Evolutionary conservation across 768 basidiomycete species (phyloP).

Genomic region (Chalciporus sphaerocephalus): DNA sequence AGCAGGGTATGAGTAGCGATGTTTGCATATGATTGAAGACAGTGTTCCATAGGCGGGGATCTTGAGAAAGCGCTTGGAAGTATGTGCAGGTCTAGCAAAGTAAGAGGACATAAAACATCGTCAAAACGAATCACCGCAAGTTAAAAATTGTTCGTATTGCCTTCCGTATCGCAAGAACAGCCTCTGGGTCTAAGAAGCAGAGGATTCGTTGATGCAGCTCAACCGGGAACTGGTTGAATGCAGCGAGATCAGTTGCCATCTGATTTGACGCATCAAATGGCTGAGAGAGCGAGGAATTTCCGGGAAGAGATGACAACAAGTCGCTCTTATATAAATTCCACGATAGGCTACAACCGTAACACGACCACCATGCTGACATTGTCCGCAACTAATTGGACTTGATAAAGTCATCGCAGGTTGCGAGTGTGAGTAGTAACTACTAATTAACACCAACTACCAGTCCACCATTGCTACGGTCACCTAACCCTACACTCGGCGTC

Average conservation of each 20-base stretch:
- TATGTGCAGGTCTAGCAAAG: slow-evolving; percentile 8
- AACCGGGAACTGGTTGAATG: background rate
- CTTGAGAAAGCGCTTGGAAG: slow-evolving; percentile 2
- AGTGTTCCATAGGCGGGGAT: slow-evolving; percentile 2
- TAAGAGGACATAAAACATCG: background rate
- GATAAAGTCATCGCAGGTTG: no score
- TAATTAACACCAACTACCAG: no score
- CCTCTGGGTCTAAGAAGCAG: slow-evolving; percentile 1
- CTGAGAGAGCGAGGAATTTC: no score
- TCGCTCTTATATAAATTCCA: no score
- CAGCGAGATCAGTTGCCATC: background rate
- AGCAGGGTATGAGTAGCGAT: slow-evolving; percentile 3
- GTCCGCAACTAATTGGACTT: no score
- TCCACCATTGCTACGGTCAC: no score
- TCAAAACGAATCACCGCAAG: background rate
- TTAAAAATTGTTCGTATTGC: background rate
- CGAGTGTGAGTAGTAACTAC: no score
- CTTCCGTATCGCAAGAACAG: slow-evolving; percentile 8
- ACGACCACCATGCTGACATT: no score
- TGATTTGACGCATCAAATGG: background rate
- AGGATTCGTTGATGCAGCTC: slow-evolving; percentile 9
- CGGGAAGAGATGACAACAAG: no score
- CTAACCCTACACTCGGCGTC: no score
- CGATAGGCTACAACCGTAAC: no score
- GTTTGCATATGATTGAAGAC: slow-evolving; percentile 1